These are phyloP conservation scores for Asterella californica DNA, from an alignment of 225 moss, liverwort and hornwort genomes.

Conservation along the genomic window DNA sequence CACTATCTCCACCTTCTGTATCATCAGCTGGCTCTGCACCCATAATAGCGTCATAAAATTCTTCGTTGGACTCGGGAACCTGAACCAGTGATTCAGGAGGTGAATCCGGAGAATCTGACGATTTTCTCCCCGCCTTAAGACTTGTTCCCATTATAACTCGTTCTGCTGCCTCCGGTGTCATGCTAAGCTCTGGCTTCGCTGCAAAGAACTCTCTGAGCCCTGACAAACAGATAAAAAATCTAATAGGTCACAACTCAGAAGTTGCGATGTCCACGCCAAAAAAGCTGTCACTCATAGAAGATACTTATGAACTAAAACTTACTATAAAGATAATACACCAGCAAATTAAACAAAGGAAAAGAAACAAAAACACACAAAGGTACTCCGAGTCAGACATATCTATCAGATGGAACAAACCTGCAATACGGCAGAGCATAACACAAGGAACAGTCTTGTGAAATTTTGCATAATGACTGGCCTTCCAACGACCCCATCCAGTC, in stretches of 20 bases:
- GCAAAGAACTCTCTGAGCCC: slow-evolving; percentile 61
- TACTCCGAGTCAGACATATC: not conserved
- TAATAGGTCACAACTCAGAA: not conserved
- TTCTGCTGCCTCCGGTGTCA: slow-evolving; percentile 10
- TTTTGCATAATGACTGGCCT: slow-evolving; percentile 60
- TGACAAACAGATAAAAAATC: slow-evolving; percentile 16
- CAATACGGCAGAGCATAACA: slow-evolving; percentile 72
- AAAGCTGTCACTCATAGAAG: not conserved
- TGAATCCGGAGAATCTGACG: slow-evolving; percentile 25
- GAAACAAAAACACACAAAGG: not conserved
- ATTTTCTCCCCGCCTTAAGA: slow-evolving; percentile 9
- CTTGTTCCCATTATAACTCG: not conserved
- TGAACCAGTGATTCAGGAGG: slow-evolving; percentile 38
- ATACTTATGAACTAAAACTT: not conserved
- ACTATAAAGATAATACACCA: too few species aligned
- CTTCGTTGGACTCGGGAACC: slow-evolving; percentile 50
- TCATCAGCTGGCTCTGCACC: slow-evolving; percentile 57
- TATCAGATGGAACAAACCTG: slow-evolving; percentile 38
- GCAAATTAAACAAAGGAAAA: too few species aligned
- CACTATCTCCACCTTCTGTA: slow-evolving; percentile 46
- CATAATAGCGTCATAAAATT: slow-evolving; percentile 78
- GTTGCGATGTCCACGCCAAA: not conserved
- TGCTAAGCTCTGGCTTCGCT: slow-evolving; percentile 59
- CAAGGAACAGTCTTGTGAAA: slow-evolving; percentile 68
- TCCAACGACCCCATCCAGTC: slow-evolving; percentile 79